Base-by-base conservation (phyloP, 148 eudicot species). In the Polygonum maritimum region DNA sequence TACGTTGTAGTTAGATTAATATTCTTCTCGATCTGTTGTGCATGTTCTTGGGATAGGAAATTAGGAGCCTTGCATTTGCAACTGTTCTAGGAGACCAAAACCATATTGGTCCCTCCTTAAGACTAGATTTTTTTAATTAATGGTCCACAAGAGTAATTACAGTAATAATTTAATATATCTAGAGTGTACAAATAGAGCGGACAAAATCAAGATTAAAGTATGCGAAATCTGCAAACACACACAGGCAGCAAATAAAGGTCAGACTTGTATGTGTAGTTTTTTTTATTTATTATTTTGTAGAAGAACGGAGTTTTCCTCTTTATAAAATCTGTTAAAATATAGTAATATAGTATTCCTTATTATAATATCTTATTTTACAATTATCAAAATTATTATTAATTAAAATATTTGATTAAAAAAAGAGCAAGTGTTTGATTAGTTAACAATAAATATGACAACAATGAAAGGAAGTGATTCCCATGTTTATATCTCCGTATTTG, bases 1-100 rank as follows among this genome's bases (percentile, higher is more conserved):
- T 63, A 13, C 13, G 3, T 63, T 13, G 7, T 33, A 63, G 70
- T 63, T 63, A 33, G 35, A 35, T 63, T 35, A 63, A 63, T 63
- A 3, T 26, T 21, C 14, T 60, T 13, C 21, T 22, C 26, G 60
- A 22, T 67, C 10, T 67, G 19, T 5, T 67, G 44, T 14, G 44
- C 3, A 67, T 67, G 41, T 67, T 38, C 7, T 65, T 3, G 44
- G 71, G 44, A 33, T 65, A 65, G 16, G 58, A 52, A 21, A 54
- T 15, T 54, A 54, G 71, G 45, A 36, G 19, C 44, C 71, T 36
- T 67, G 71, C 71, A 67, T 45, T 36, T 67, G 71, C 71, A 67
- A 67, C 44, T 36, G 44, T 38, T 67, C 44, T 14, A 67, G 71
- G 71, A 67, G 71, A 67, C 71, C 44, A 36, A 16, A 44, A 36